Percentiles rank a stretch among this genome's conserved stretches.
These are phyloP conservation scores for Ganoderma resinaceum DNA, from an alignment of 1,284 basidiomycete genomes.

Conservation along the genomic window DNA sequence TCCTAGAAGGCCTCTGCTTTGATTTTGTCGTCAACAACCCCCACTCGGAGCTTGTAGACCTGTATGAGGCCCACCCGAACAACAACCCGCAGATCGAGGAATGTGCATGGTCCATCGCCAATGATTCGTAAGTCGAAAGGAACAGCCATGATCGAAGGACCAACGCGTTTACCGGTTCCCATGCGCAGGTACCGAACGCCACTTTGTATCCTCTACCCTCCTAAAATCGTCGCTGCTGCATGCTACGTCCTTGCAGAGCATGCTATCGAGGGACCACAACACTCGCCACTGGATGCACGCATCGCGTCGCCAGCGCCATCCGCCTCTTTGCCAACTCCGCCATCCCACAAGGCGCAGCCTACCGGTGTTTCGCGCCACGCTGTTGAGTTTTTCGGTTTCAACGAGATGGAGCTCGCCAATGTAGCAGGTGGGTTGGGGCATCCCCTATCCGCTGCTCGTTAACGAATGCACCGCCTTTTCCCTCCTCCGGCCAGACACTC, in stretches of 20 bases:
- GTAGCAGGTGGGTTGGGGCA: conserved; percentile 60
- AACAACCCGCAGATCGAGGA: conserved; percentile 62
- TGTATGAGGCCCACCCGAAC: conserved; percentile 62
- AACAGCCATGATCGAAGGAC: neutral
- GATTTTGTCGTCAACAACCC: conserved; percentile 89
- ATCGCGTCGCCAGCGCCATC: conserved; percentile 41
- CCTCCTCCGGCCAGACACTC: conserved; percentile 52
- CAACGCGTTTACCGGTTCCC: neutral
- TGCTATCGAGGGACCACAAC: conserved; percentile 72
- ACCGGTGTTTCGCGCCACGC: conserved; percentile 73
- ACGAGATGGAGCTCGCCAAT: conserved; percentile 58
- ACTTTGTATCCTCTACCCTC: conserved; percentile 70
- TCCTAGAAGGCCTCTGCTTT: conserved; percentile 91
- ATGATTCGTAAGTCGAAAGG: conserved; percentile 75
- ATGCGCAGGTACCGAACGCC: conserved; percentile 73
- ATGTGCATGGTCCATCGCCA: conserved; percentile 82
- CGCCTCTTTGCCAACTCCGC: conserved; percentile 52
- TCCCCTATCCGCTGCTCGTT: conserved; percentile 3
- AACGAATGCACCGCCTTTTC: neutral
- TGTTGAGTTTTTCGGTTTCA: conserved; percentile 70
- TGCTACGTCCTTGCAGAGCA: conserved; percentile 79
- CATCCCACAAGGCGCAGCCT: conserved; percentile 74
- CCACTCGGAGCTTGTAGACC: conserved; percentile 75
- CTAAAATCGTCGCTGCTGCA: conserved; percentile 73
- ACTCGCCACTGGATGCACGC: conserved; percentile 74